phyloP scores from a whole-genome alignment of 1,284 basidiomycete genomes.

The Phaffia rhodozyma region DNA sequence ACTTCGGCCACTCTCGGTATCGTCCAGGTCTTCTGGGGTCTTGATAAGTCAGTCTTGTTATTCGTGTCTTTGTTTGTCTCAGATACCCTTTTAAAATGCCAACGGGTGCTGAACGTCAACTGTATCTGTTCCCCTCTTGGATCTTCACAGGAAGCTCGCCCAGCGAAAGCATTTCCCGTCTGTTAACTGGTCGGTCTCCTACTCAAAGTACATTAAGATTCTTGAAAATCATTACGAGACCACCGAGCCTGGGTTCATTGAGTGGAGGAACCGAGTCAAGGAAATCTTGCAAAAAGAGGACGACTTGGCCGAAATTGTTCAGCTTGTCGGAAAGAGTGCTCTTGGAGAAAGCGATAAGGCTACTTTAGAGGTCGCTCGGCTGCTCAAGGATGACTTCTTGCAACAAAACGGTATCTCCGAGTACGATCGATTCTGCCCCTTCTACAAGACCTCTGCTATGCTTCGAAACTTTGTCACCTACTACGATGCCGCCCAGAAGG shows the following conservation, averaged over 20 bases:
- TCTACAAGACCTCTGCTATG: conserved; percentile 97
- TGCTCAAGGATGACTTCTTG: conserved; percentile 94
- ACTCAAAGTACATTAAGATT: conserved; percentile 95
- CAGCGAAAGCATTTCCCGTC: conserved; percentile 98
- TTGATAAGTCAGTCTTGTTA: conserved; percentile 24
- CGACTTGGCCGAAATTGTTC: conserved; percentile 96
- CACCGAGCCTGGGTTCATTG: conserved; percentile 82
- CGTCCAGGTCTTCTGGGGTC: conserved; percentile 92
- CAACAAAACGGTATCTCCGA: conserved; percentile 97
- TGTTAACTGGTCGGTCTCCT: conserved; percentile 97
- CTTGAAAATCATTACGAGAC: conserved; percentile 89
- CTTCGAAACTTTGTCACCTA: conserved; percentile 91
- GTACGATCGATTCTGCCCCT: conserved; percentile 88
- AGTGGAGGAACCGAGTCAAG: conserved; percentile 81
- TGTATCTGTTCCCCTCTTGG: conserved; percentile 54
- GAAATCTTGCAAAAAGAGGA: conserved; percentile 98
- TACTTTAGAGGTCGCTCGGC: conserved; percentile 85
- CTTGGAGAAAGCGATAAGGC: conserved; percentile 98
- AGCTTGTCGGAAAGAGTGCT: conserved; percentile 95
- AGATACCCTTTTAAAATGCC: conserved; percentile 9
- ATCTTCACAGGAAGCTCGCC: conserved; percentile 57
- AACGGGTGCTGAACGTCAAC: background rate
- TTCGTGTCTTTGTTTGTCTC: conserved; percentile 19
- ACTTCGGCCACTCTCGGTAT: conserved; percentile 95
- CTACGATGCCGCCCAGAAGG: conserved; percentile 63